A percentile compares a stretch with the other conserved stretches of the same genome.
Evolutionary conservation across 2,329 filamentous ascomycete species (phyloP).

Genomic region (Nemania bipapillata): DNA sequence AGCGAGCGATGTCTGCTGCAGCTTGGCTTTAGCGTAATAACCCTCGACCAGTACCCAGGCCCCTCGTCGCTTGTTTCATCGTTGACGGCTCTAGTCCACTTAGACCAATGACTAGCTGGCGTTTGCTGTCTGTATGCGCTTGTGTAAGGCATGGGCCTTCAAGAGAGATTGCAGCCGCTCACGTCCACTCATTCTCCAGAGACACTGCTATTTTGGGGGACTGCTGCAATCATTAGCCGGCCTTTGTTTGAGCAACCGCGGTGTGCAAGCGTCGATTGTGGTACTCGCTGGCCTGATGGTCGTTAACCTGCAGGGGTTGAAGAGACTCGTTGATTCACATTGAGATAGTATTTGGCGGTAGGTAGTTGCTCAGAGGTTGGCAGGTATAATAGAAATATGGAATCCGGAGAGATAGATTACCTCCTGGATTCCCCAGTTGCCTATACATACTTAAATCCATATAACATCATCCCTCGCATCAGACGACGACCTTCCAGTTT

Average conservation of each 20-base stretch:
- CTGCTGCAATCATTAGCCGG: constrained; percentile 41
- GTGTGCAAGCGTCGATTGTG: constrained; percentile 34
- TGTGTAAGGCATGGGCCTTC: constrained; percentile 40
- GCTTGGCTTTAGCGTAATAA: constrained; percentile 35
- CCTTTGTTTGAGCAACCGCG: constrained; percentile 42
- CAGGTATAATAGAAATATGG: constrained; percentile 46
- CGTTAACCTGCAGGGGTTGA: constrained; percentile 35
- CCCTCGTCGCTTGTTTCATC: constrained; percentile 50
- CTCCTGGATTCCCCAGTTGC: constrained; percentile 30
- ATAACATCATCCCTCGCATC: constrained; percentile 29
- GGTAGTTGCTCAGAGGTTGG: constrained; percentile 21
- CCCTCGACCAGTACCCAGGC: constrained; percentile 26
- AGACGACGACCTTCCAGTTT: constrained; percentile 34
- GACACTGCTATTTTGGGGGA: constrained; percentile 45
- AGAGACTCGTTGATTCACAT: constrained; percentile 25
- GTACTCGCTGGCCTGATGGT: constrained; percentile 36
- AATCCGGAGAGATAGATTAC: constrained; percentile 43
- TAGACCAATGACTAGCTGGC: constrained; percentile 46
- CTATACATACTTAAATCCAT: not conserved
- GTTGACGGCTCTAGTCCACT: constrained; percentile 42
- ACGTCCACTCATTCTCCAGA: constrained; percentile 45
- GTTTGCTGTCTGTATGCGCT: constrained; percentile 46
- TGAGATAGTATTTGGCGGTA: too few relatives aligned
- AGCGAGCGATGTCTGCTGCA: constrained; percentile 25
- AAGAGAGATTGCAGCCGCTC: constrained; percentile 42